Base-by-base conservation (phyloP, 768 basidiomycete species). In the Russula foetens region DNA sequence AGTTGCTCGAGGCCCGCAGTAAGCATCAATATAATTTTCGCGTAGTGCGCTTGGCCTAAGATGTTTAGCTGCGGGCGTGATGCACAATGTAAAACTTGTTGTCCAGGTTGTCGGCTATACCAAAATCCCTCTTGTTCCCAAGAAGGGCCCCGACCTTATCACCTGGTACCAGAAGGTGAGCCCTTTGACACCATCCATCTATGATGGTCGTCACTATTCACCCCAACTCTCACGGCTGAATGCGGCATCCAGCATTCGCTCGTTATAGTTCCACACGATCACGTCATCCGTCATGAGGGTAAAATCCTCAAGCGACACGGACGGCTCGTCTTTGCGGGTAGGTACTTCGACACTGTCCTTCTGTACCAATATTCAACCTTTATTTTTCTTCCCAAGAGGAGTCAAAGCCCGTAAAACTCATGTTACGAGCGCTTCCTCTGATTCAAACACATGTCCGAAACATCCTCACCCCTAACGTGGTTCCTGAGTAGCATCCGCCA, bases 1-100 rank as follows among this genome's bases (percentile, higher is more conserved):
- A 88, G 33, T 77, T 98, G 49, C 76, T 97, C 19, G 81, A 84
- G 46, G 68, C 78, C 24, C 79, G 95, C 71, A 76, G 94, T 94
- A 70, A 50, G 79, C 72, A 4, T 48, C 35, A 33, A 63, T 31
- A 38, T 50, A 38, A 55, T 8, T n/a, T 17, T 17, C 45, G 51
- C 47, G 11, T 24, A 2, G 21, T 15, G 41, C 56, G 21, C 52
- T 26, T 53, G 53, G 7, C 57, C 48, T 48, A 52, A 45, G 9
- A 44, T 35, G 56, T 47, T 19, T 59, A 79, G 84, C 79, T 44
- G 70, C 79, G 11, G 80, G 83, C 12, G 81, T 79, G 12, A 76
- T 86, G 29, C 76, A 81, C 43, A 67, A 72, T 12, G 63, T 64
- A 29, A 28, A 58, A 31, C 59, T 66, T 26, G 56, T 66, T 28